phyloP scores from a whole-genome alignment of 768 basidiomycete genomes.

The Pholiota molesta region DNA sequence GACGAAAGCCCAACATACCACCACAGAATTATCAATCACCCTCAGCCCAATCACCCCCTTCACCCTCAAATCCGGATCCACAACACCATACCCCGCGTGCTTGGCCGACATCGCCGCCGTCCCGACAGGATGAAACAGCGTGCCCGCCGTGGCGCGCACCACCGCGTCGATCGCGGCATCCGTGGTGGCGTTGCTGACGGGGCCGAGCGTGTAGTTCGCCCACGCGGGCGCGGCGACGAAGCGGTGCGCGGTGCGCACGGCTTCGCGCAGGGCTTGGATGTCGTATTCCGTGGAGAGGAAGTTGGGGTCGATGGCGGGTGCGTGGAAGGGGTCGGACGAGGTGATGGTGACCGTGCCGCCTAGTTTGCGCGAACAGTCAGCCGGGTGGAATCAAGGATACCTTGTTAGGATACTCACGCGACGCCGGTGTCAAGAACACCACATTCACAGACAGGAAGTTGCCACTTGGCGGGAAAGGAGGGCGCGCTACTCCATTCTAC shows the following conservation, averaged over 20 bases:
- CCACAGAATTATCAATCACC: constrained; percentile 38
- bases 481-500: constrained; percentile 12
- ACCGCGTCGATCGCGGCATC: constrained; percentile 29
- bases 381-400: not conserved
- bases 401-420: constrained; percentile 24
- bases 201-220: constrained; percentile 26
- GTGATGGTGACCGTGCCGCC: constrained; percentile 38
- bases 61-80: constrained; percentile 36
- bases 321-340: constrained; percentile 43
- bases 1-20: constrained; percentile 24
- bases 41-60: constrained; percentile 34
- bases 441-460: constrained; percentile 25
- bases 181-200: constrained; percentile 22
- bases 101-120: constrained; percentile 31
- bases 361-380: constrained; percentile 6
- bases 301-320: constrained; percentile 51
- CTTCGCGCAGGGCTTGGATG: constrained; percentile 28
- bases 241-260: constrained; percentile 20
- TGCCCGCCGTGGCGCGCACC: constrained; percentile 19
- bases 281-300: constrained; percentile 38
- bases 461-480: constrained; percentile 20
- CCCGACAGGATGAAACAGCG: constrained; percentile 32
- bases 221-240: constrained; percentile 30
- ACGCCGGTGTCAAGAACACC: constrained; percentile 26
- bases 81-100: constrained; percentile 30